These are phyloP conservation scores for Candida krabiensis DNA, from an alignment of 805 yeast genomes.

Conservation along the genomic window DNA sequence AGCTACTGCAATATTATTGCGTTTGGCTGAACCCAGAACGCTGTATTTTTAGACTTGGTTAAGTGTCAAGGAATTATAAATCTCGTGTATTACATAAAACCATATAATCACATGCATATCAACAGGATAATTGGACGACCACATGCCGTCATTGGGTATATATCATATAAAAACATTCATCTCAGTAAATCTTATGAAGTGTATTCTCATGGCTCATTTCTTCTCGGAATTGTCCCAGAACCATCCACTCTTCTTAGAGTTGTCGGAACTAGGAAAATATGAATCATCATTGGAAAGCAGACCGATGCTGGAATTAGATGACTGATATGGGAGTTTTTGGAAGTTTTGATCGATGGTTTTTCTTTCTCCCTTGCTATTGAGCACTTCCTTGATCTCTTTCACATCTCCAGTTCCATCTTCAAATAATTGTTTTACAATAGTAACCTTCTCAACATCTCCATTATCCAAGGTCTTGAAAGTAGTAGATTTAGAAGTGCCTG, in stretches of 20 bases:
- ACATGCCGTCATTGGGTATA: too few species aligned
- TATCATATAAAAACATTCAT: too few species aligned
- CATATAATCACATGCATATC: too few species aligned
- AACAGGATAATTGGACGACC: too few species aligned
- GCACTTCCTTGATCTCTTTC: conserved; percentile 37
- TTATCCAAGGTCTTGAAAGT: conserved; percentile 38
- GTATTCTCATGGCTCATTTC: too few species aligned
- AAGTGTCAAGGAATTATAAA: too few species aligned
- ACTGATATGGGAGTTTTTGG: conserved; percentile 7
- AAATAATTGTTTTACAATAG: conserved; percentile 36
- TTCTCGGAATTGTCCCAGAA: conserved; percentile 27
- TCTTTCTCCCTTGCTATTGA: conserved; percentile 38
- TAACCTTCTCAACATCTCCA: conserved; percentile 43
- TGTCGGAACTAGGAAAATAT: background rate
- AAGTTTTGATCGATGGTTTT: conserved; percentile 24
- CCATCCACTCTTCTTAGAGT: conserved; percentile 28
- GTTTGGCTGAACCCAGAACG: conserved; percentile 43
- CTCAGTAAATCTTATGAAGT: too few species aligned
- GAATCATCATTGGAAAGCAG: too few species aligned
- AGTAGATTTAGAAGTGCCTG: conserved; percentile 40
- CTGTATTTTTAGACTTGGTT: too few species aligned
- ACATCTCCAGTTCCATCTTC: conserved; percentile 44
- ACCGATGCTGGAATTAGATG: background rate
- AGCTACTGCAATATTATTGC: conserved; percentile 49
- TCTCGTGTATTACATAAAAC: too few species aligned